These are phyloP conservation scores for Penicillium sp. DNA, from an alignment of 2,329 filamentous ascomycete genomes.

Conservation along the genomic window DNA sequence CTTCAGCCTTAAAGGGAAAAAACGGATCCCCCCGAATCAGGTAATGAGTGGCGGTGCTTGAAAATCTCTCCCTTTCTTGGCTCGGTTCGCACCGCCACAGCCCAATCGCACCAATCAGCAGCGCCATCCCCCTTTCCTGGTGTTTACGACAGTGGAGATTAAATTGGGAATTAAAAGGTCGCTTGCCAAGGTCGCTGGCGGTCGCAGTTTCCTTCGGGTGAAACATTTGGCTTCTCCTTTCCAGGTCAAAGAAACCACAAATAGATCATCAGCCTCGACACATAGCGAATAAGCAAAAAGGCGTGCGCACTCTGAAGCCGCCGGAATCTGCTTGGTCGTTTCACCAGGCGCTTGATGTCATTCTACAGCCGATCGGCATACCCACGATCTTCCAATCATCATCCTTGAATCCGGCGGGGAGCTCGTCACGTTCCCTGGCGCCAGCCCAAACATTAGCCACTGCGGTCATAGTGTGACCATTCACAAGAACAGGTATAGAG, in stretches of 20 bases:
- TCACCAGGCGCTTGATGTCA: conserved; percentile 41
- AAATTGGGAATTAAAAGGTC: background rate
- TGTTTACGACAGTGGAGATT: background rate
- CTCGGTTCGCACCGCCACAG: conserved; percentile 7
- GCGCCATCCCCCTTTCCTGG: conserved; percentile 6
- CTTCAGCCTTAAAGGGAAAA: background rate
- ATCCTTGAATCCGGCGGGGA: conserved; percentile 12
- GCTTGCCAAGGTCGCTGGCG: background rate
- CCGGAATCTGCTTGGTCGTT: conserved; percentile 23
- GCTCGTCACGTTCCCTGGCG: conserved; percentile 15
- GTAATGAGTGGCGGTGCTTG: background rate
- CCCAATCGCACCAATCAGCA: conserved; percentile 8
- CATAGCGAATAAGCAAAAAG: background rate
- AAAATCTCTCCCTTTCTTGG: background rate
- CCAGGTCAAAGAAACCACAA: background rate
- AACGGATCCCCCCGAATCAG: background rate
- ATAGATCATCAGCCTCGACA: background rate
- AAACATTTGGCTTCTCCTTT: background rate
- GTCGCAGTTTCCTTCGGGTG: background rate
- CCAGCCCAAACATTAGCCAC: conserved; percentile 25
- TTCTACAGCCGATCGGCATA: conserved; percentile 26
- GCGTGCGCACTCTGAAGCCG: conserved; percentile 11
- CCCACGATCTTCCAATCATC: conserved; percentile 30
- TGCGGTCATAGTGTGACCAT: conserved; percentile 28
- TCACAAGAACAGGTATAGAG: conserved; percentile 4